Base-by-base conservation (phyloP, 73 alveolate species). In the Uronychia binucleata region DNA sequence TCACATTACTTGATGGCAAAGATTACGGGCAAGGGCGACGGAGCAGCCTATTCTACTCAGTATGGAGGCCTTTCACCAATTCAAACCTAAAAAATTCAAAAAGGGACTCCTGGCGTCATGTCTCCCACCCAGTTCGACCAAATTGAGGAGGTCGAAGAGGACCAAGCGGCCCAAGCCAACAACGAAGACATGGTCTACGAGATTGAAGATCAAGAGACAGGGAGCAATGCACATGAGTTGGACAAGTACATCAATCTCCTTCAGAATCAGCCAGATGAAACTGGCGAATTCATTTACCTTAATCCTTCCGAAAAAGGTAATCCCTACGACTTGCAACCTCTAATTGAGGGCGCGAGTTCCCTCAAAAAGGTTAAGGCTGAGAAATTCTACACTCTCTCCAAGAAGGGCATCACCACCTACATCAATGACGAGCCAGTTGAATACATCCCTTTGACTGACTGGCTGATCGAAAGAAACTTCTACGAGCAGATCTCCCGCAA, bases 391-490 rank as follows among this genome's bases (percentile, higher is more conserved):
- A 94, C 98, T 0, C 81, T 94, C 28, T 89, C 96, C 28, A 92
- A 89, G 88, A 94, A 94, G 86, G 98, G 98, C 57, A 87, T 94
- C 58, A 91, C 97, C 13, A 94, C 95, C 58, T 94, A 94, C 77
- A 67, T 92, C 0, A 90, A 94, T 91, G 97, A 93, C 58, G 95
- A 94, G 83, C 98, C 98, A 32, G 91, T 87, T 0, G 98, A 94
- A 77, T 94, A 88, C 78, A 94, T 94, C 32, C 83, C 95, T 0
- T 89, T 94, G 26, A 93, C 92, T 59, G 96, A 92, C 60, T 94
- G 98, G 98, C 60, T 94, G 57, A 84, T 84, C 34, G 98, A 94
- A 78, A 88, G 96, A 80, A 79, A 94, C 46, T 86, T 86, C 84
- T 94, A 86, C 76, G 91, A 92, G 67, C 31, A 94, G 76, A 92